phyloP scores from a whole-genome alignment of 106 monocot genomes.

The Phalaenopsis equestris region DNA sequence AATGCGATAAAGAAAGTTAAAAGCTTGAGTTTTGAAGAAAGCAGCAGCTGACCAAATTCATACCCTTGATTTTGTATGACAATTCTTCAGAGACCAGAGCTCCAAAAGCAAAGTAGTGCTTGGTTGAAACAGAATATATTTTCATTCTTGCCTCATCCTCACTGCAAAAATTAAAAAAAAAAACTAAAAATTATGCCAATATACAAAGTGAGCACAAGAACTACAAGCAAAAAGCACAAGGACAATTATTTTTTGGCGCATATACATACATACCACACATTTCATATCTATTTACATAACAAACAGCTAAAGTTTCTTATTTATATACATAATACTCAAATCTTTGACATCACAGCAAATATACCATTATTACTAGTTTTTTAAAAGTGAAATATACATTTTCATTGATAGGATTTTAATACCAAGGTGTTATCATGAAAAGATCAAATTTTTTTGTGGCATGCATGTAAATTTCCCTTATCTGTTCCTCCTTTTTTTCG shows the following conservation, averaged over 20 bases:
- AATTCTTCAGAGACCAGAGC: slow-evolving; percentile 83
- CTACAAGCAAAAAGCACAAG: background rate
- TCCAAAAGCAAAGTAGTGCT: slow-evolving; percentile 96
- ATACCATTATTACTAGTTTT: no score
- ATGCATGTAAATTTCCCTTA: no score
- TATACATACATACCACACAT: no score
- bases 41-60: background rate
- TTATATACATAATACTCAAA: no score
- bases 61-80: slow-evolving; percentile 85
- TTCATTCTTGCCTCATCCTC: slow-evolving; percentile 88
- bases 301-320: no score
- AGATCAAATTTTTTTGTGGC: no score
- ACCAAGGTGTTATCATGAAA: no score
- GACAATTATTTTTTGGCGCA: background rate
- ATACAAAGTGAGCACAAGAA: background rate
- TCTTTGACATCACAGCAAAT: no score
- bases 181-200: background rate
- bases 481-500: no score
- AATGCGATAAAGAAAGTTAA: background rate
- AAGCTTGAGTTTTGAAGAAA: background rate
- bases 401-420: no score
- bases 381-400: no score
- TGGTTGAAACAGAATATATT: slow-evolving; percentile 96
- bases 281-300: no score
- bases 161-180: slow-evolving; percentile 24